Percentiles rank a stretch among this genome's conserved stretches.
Conservation (phyloP, 257 asterid species). For the Fraxinus quadrangulata region DNA sequence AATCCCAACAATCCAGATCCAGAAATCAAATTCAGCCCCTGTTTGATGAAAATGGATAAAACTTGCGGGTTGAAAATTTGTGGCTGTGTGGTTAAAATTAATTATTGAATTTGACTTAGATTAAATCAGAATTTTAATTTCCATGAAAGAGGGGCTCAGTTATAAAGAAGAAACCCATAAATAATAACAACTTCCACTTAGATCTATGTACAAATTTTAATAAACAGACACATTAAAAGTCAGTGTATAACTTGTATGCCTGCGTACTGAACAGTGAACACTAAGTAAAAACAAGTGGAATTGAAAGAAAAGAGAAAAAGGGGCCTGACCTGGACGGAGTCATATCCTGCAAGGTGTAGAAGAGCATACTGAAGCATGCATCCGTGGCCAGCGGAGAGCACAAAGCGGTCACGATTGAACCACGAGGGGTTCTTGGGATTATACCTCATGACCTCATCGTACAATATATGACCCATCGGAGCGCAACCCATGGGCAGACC, state of each 20-base stretch:
- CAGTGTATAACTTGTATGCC: conserved; percentile 11
- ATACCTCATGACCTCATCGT: conserved; percentile 91
- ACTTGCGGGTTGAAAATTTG: too few species aligned
- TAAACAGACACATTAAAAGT: neutral
- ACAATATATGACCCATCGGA: conserved; percentile 89
- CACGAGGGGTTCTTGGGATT: conserved; percentile 93
- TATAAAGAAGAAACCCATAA: neutral
- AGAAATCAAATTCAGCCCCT: neutral
- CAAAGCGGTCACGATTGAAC: conserved; percentile 93
- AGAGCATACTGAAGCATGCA: conserved; percentile 82
- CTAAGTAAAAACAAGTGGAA: neutral
- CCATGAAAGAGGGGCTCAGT: neutral
- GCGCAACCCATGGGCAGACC: conserved; percentile 63
- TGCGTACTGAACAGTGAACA: neutral
- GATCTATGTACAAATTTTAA: conserved; percentile 20
- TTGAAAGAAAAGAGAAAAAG: neutral
- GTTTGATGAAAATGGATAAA: too few species aligned
- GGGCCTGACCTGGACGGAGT: conserved; percentile 57
- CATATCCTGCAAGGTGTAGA: conserved; percentile 75
- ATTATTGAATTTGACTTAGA: too few species aligned
- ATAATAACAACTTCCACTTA: conserved; percentile 16
- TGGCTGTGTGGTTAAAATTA: too few species aligned
- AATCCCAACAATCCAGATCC: conserved; percentile 10
- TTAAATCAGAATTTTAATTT: too few species aligned
- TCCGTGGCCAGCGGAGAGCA: conserved; percentile 91